phyloP scores from a whole-genome alignment of 176 grass and related monocot species.

The Pontederia paniculata region DNA sequence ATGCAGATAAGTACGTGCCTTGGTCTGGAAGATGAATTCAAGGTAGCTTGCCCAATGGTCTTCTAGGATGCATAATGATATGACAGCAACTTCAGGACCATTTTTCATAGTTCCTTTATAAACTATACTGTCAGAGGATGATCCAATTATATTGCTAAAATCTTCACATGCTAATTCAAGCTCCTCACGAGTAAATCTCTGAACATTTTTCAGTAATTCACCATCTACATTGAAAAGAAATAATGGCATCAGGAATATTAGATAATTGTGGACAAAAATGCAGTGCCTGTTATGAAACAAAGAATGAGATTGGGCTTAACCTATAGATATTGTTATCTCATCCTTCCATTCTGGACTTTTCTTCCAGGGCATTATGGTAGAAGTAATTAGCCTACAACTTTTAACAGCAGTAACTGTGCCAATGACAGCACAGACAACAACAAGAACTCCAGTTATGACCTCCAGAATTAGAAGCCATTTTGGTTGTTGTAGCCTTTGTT shows the following conservation, averaged over 20 bases:
- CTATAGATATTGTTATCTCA: constrained; percentile 58
- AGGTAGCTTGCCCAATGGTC: constrained; percentile 79
- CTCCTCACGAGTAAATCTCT: constrained; percentile 57
- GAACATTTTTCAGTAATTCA: constrained; percentile 68
- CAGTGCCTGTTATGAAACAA: background rate
- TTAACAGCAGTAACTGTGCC: constrained; percentile 51
- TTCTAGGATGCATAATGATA: constrained; percentile 60
- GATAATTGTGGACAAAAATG: background rate
- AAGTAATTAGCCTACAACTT: constrained; percentile 59
- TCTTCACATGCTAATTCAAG: constrained; percentile 97
- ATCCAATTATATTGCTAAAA: constrained; percentile 98
- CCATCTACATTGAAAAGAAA: constrained; percentile 41
- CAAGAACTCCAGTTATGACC: constrained; percentile 72
- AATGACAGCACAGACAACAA: constrained; percentile 55
- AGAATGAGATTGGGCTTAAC: constrained; percentile 25
- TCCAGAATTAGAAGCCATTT: constrained; percentile 86
- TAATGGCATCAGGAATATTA: background rate
- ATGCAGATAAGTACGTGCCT: constrained; percentile 31
- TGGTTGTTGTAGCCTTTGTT: constrained; percentile 44
- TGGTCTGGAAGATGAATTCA: constrained; percentile 79
- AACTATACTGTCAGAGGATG: constrained; percentile 54
- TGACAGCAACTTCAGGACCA: constrained; percentile 76
- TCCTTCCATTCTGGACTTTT: constrained; percentile 52
- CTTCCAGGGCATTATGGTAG: constrained; percentile 60
- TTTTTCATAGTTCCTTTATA: constrained; percentile 94